Base-by-base conservation (phyloP, 352 stramenopile genomes). In the Pythium diclinum region DNA sequence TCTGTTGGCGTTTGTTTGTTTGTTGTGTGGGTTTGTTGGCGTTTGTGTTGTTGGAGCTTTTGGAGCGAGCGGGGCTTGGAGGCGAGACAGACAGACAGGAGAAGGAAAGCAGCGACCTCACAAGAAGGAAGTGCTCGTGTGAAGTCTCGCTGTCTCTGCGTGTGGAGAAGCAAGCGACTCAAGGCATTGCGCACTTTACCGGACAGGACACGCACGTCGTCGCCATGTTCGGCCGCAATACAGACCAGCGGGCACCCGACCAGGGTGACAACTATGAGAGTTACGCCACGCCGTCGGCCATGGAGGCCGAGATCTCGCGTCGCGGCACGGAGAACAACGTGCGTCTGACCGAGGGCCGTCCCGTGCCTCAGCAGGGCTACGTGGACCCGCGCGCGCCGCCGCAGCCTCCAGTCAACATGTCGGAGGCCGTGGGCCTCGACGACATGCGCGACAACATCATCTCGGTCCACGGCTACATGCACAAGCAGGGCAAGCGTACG, bases 401-500 rank as follows among this genome's bases (percentile, higher is more conserved):
- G 9, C 69, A 88, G 46, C 84, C 82, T 36, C 79, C 82, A 0
- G 78, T 90, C 61, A 88, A 89, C 71, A 75, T 93, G 71, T 89
- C 81, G 51, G 81, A 89, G 62, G 80, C 79, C 55, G 79, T 88
- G 16, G 83, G 76, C 9, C 40, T 83, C 44, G 61, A 65, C 19
- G 53, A 42, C 16, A 64, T 74, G 42, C 74, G 88, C 65, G 78
- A 79, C 75, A 94, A 94, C 73, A 87, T 95, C 72, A 95, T 95
- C 62, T 90, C 84, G 47, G 85, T 95, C 46, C 87, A 95, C 67
- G 87, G 87, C 56, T 95, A 93, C 76, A 81, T 95, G 78, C 85
- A 95, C 87, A 95, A 95, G 72, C 87, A 95, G 67, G 87, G 84
- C 65, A 95, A 93, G 73, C 87, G 87, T 48, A 70, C 81, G 5